A percentile compares a stretch with the other conserved stretches of the same genome.
Evolutionary conservation across 148 eudicot species (phyloP).

Genomic region (Vaccinium macrocarpon): DNA sequence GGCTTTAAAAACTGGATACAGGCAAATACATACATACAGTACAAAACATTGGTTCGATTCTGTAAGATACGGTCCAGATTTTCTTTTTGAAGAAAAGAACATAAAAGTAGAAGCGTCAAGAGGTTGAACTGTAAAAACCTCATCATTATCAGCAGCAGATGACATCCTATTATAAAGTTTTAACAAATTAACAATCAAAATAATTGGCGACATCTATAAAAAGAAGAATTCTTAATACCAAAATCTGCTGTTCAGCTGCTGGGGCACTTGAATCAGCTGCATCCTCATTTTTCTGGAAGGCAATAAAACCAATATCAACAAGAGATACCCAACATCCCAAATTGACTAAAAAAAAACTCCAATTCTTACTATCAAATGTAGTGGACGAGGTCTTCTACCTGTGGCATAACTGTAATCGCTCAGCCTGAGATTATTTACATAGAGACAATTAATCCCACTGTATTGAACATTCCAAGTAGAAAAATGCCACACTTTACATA

Average conservation of each 20-base stretch:
- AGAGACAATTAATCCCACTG: neutral
- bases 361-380: conserved; percentile 6
- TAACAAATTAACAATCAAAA: neutral
- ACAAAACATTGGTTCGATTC: neutral
- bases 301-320: conserved; percentile 34
- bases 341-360: neutral
- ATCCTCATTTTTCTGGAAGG: conserved; percentile 58
- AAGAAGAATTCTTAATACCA: conserved; percentile 46
- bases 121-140: neutral
- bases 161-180: neutral
- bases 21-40: neutral
- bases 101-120: neutral
- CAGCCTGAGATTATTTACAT: conserved; percentile 32
- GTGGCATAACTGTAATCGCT: conserved; percentile 29
- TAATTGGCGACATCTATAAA: neutral
- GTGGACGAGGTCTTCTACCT: conserved; percentile 31
- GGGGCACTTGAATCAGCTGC: conserved; percentile 44
- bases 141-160: neutral
- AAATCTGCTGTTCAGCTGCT: conserved; percentile 87
- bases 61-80: neutral
- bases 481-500: conserved; percentile 1
- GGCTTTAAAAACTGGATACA: neutral
- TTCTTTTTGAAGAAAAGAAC: neutral
- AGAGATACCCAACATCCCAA: neutral
- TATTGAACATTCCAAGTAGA: neutral